Evolutionary conservation across 805 yeast genomes (phyloP).

Genomic region (Metschnikowia anglica): DNA sequence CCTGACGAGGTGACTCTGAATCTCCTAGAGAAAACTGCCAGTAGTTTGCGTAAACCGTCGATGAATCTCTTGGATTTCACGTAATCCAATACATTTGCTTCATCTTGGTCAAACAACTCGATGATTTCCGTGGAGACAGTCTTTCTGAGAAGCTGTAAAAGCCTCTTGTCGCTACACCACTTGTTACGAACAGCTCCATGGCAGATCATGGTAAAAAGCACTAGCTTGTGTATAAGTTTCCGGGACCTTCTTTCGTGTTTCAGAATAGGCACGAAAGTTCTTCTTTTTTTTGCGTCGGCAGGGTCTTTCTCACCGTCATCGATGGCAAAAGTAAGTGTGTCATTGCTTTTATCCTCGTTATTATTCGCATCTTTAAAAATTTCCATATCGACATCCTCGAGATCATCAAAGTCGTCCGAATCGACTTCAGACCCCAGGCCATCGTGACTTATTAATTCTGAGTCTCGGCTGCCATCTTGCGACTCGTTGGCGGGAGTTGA

Average conservation of each 20-base stretch:
- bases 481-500: neutral
- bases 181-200: constrained; percentile 69
- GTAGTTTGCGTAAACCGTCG: constrained; percentile 70
- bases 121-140: constrained; percentile 49
- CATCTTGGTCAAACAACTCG: constrained; percentile 40
- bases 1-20: constrained; percentile 50
- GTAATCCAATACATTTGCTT: constrained; percentile 19
- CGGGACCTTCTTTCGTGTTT: constrained; percentile 58
- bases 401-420: constrained; percentile 37
- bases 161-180: constrained; percentile 61
- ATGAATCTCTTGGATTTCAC: constrained; percentile 65
- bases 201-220: constrained; percentile 55
- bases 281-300: constrained; percentile 21
- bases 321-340: constrained; percentile 21
- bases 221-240: constrained; percentile 54
- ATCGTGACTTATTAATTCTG: neutral
- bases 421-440: constrained; percentile 18
- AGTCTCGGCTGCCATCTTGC: neutral
- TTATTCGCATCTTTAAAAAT: constrained; percentile 6
- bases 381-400: constrained; percentile 32
- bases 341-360: constrained; percentile 1
- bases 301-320: constrained; percentile 4
- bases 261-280: constrained; percentile 39
- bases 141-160: constrained; percentile 42
- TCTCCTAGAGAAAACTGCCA: constrained; percentile 58